These are phyloP conservation scores for Nectriaceae sp. DNA, from an alignment of 2,329 filamentous ascomycete genomes.

Conservation along the genomic window DNA sequence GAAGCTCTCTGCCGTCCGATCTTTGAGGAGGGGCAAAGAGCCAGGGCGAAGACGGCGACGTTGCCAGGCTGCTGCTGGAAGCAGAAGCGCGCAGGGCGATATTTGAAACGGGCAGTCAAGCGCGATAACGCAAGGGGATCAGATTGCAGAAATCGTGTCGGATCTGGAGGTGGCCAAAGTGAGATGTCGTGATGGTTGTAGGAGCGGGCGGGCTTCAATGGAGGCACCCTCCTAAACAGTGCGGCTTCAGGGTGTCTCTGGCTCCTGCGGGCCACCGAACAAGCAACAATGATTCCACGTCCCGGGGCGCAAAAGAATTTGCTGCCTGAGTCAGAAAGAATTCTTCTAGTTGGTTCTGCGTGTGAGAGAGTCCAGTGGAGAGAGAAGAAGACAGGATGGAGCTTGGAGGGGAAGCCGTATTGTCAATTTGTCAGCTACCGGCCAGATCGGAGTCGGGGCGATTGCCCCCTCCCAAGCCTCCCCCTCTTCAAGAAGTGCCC, in stretches of 20 bases:
- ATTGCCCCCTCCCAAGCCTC: too few relatives aligned
- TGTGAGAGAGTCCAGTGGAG: conserved; percentile 8
- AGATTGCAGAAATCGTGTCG: conserved; percentile 18
- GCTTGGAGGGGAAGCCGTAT: conserved; percentile 8
- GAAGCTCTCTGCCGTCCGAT: conserved; percentile 26
- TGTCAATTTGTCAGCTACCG: conserved; percentile 28
- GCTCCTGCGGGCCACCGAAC: background rate
- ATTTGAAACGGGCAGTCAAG: too few relatives aligned
- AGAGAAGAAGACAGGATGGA: conserved; percentile 20
- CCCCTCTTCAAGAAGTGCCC: background rate
- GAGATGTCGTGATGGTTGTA: conserved; percentile 19
- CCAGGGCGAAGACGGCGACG: conserved; percentile 2
- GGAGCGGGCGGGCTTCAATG: background rate
- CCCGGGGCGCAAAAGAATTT: conserved; percentile 17
- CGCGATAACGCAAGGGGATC: conserved; percentile 3
- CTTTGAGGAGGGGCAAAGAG: conserved; percentile 29
- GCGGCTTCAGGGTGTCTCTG: background rate
- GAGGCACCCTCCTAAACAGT: background rate
- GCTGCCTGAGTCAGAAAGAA: conserved; percentile 40
- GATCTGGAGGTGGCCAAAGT: conserved; percentile 17
- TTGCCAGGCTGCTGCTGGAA: too few relatives aligned
- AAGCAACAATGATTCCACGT: background rate
- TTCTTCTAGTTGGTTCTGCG: conserved; percentile 32
- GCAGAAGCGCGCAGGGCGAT: background rate
- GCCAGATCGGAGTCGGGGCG: too few relatives aligned